Evolutionary conservation across 768 basidiomycete species (phyloP), one percentile per base, ranked within the genome.

Genomic region (Gelatoporia subvermispora): DNA sequence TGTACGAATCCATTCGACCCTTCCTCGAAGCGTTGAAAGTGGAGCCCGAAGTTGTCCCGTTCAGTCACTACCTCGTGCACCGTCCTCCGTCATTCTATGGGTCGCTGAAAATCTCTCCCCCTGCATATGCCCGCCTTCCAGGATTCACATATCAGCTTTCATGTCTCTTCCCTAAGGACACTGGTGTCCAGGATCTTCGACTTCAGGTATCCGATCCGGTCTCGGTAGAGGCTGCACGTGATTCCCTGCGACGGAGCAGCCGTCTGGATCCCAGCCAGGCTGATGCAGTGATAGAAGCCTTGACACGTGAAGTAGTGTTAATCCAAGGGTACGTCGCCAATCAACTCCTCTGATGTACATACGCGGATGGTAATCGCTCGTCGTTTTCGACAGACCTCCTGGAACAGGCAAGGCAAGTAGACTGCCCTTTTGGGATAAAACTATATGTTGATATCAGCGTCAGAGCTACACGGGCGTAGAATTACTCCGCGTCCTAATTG

Each of bases 381-480:
- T 35, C n/a, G 8, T 11, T 13, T 10, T n/a, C 38, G 8, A 10
- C 49, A 85, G 85, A 39, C 87, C 87, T 21, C 88, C 87, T 1
- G 88, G 87, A 1, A 88, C 87, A 0, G 88, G 87, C 52, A 88
- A 88, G 75, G 83, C 83, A 38, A 52, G 48, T 23, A 24, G 8
- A n/a, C n/a, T n/a, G n/a, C n/a, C n/a, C n/a, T n/a, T n/a, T n/a
- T n/a, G n/a, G n/a, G n/a, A n/a, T n/a, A n/a, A 18, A 1, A n/a
- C 18, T n/a, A 36, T 4, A 23, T 16, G 1, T 20, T 10, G 18
- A 31, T 43, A 13, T 5, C 28, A 20, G 20, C 40, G 15, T 36
- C 51, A 85, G 81, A 81, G 77, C 21, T 87, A 72, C 55, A 85
- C 82, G 3, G 85, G 82, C 1, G 74, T 82, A 4, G 84, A 90